Evolutionary conservation across 306 rosid genomes (phyloP).

Genomic region (Fagus crenata): DNA sequence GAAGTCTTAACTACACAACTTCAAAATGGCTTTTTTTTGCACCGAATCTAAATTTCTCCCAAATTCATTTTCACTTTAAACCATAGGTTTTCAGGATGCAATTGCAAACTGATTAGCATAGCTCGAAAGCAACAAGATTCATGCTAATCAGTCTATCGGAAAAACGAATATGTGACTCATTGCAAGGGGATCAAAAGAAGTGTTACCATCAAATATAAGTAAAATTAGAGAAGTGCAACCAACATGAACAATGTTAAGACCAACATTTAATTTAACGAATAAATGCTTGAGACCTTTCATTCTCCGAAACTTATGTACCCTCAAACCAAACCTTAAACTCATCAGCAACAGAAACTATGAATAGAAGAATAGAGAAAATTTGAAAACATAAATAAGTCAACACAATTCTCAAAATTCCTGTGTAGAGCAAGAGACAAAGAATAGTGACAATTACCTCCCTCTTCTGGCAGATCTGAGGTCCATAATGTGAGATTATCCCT

Average conservation of each 20-base stretch:
- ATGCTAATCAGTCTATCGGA: too few species aligned
- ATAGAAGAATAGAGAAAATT: background rate
- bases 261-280: background rate
- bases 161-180: too few species aligned
- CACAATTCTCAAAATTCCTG: background rate
- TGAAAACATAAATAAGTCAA: background rate
- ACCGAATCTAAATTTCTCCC: background rate
- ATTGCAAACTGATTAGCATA: too few species aligned
- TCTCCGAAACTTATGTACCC: background rate
- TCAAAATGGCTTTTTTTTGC: background rate
- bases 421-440: background rate
- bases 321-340: background rate
- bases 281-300: background rate
- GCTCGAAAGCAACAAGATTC: too few species aligned
- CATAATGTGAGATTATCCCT: conserved; percentile 75
- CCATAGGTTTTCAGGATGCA: too few species aligned
- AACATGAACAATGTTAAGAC: background rate
- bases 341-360: background rate
- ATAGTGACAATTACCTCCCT: conserved; percentile 41
- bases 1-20: background rate
- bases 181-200: too few species aligned
- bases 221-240: background rate
- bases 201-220: background rate
- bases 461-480: conserved; percentile 66
- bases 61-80: background rate